Evolutionary conservation across 768 basidiomycete species (phyloP).

Genomic region (Lentinula detonsa): DNA sequence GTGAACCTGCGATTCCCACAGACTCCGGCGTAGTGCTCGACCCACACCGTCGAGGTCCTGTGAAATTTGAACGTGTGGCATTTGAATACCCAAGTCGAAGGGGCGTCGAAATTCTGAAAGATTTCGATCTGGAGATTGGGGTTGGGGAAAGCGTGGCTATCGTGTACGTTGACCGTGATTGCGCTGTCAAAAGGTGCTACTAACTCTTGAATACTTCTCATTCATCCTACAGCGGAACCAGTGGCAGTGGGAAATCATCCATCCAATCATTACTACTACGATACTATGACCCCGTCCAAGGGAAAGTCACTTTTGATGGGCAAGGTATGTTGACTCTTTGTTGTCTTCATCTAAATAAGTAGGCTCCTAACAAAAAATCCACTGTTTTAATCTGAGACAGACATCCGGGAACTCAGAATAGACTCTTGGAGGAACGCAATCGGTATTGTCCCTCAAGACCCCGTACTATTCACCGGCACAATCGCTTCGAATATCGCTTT

Average conservation of each 20-base stretch:
- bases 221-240: conserved; percentile 59
- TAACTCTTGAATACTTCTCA: too few relatives aligned
- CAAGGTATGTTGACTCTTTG: conserved; percentile 45
- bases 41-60: conserved; percentile 52
- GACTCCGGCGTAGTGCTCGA: conserved; percentile 53
- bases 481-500: conserved; percentile 95
- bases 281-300: conserved; percentile 85
- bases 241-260: conserved; percentile 93
- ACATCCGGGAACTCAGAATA: conserved; percentile 81
- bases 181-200: too few relatives aligned
- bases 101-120: conserved; percentile 74
- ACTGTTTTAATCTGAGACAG: conserved; percentile 26
- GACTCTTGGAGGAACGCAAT: conserved; percentile 86
- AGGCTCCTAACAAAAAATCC: background rate
- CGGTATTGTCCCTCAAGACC: conserved; percentile 95
- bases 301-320: conserved; percentile 80
- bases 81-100: conserved; percentile 90
- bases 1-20: conserved; percentile 67
- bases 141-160: conserved; percentile 88
- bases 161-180: conserved; percentile 54
- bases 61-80: conserved; percentile 76
- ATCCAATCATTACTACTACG: conserved; percentile 81
- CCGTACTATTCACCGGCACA: conserved; percentile 85
- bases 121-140: conserved; percentile 73
- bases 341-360: background rate